Evolutionary conservation across 257 asterid species (phyloP).

Genomic region (Sherardia arvensis): DNA sequence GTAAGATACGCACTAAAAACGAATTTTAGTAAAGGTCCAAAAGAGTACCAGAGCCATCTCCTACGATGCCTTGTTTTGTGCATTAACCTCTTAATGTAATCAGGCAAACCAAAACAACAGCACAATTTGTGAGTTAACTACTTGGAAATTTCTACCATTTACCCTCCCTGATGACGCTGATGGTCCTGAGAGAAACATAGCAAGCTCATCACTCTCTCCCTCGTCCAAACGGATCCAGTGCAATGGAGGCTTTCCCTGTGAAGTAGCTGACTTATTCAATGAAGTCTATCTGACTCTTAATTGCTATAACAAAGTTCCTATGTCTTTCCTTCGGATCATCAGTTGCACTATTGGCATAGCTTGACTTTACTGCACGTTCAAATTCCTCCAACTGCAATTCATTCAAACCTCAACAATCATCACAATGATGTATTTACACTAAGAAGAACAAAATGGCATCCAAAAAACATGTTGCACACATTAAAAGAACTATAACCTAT

Average conservation of each 20-base stretch:
- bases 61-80: no score
- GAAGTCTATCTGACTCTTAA: slow-evolving; percentile 54
- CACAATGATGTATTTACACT: slow-evolving; percentile 2
- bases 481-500: background rate
- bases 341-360: slow-evolving; percentile 38
- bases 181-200: slow-evolving; percentile 62
- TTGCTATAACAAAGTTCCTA: slow-evolving; percentile 51
- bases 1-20: no score
- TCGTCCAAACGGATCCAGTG: slow-evolving; percentile 87
- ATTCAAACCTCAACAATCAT: slow-evolving; percentile 8
- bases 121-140: slow-evolving; percentile 12
- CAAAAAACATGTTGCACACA: no score
- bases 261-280: slow-evolving; percentile 37
- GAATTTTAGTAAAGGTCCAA: no score
- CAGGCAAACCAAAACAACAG: no score
- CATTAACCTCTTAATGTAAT: no score
- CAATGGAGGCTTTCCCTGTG: slow-evolving; percentile 69
- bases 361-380: slow-evolving; percentile 68
- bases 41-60: no score
- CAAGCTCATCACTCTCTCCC: slow-evolving; percentile 77
- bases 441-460: no score
- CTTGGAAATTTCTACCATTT: slow-evolving; percentile 20
- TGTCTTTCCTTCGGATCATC: slow-evolving; percentile 78
- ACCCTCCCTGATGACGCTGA: slow-evolving; percentile 27
- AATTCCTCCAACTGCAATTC: slow-evolving; percentile 82